These are phyloP conservation scores for Umbelopsis sp. DNA, from an alignment of 371 early-diverging fungal genomes.

Conservation along the genomic window DNA sequence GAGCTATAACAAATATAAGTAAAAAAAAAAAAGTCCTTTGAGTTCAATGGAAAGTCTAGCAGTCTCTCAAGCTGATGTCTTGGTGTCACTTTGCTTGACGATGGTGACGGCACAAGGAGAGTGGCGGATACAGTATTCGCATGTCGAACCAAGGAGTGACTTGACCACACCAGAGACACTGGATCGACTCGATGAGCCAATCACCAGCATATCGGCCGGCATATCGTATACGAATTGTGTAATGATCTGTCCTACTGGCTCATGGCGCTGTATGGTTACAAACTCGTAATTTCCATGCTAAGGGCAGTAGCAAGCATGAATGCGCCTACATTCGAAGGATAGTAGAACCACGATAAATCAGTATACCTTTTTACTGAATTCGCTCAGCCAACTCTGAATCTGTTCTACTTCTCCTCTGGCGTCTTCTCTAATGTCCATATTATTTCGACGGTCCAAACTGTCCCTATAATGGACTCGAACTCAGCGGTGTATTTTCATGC, in stretches of 20 bases:
- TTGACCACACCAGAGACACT: background rate
- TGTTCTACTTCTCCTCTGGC: background rate
- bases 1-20: background rate
- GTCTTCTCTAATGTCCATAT: background rate
- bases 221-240: background rate
- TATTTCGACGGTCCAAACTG: background rate
- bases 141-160: background rate
- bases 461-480: background rate
- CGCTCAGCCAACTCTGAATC: background rate
- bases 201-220: background rate
- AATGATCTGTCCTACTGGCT: conserved; percentile 5
- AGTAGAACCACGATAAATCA: too few relatives aligned
- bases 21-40: too few relatives aligned
- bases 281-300: background rate
- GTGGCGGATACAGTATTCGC: conserved; percentile 5
- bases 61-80: background rate
- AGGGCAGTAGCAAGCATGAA: too few relatives aligned
- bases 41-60: background rate
- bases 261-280: background rate
- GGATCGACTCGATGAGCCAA: conserved; percentile 6
- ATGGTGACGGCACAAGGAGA: background rate
- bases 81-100: conserved; percentile 6
- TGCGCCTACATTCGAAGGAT: too few relatives aligned
- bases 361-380: background rate
- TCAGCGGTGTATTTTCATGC: too few relatives aligned